Base-by-base conservation (phyloP, 441 rosid genomes). In the Gossypium gossypioides region DNA sequence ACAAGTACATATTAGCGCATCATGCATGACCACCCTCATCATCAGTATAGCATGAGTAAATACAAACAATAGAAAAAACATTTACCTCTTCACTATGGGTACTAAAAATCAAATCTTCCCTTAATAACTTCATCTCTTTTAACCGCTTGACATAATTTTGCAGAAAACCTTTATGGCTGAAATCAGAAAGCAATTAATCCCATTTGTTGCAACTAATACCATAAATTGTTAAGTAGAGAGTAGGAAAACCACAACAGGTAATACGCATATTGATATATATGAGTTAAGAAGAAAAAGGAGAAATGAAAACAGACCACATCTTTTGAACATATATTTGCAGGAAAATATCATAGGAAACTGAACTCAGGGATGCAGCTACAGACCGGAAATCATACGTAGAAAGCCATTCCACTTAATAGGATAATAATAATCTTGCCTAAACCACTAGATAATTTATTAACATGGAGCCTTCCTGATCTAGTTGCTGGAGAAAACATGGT, bases 61-160 rank as follows among this genome's bases (percentile, higher is more conserved):
- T 73, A 56, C 13, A 70, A 22, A 75, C 60, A 40, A 16, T 56
- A 50, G 37, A 18, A 34, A 61, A 65, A 25, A 58, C 13, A 75
- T 24, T 29, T 87, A 91, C 99, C 97, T 92, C 84, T 79, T 94
- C 96, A 68, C 97, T 94, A 63, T 89, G 97, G 73, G 84, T 81
- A 68, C 89, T 90, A 83, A 87, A 94, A 75, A 92, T 27, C 77
- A 94, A 84, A 80, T 94, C 97, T 78, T 94, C 99, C 77, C 97
- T 84, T 19, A 90, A 77, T 78, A 90, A 90, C 74, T 83, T 81
- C 72, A 82, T 85, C 57, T 89, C 94, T 87, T 90, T 94, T 67
- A 92, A 83, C 57, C 61, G 84, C 86, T 87, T 86, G 56, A 94
- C 87, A 56, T 75, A 90, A 76, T 83, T 90, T 68, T 85, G 71